Evolutionary conservation across 352 stramenopile species (phyloP), one percentile per base, ranked within the genome.

Genomic region (Phytophthora fragariae): DNA sequence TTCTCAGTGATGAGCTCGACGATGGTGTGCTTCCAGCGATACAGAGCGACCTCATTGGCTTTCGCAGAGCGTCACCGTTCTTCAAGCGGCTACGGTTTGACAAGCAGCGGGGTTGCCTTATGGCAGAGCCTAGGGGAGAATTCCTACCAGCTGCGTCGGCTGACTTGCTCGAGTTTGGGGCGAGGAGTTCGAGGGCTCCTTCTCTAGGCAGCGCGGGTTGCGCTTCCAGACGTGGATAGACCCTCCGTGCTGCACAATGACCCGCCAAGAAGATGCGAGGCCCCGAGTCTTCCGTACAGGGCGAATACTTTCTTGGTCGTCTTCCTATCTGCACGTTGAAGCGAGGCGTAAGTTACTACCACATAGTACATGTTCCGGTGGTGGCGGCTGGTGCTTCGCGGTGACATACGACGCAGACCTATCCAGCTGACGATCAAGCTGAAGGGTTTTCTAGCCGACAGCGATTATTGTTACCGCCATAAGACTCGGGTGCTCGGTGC

Each of bases 1-100:
- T 27, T 27, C 60, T 29, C 19, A n/a, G 46, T 67, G 65, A 62
- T 67, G 57, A 66, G 57, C 65, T 37, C 47, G 35, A 27, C 24
- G 24, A 27, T 27, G 24, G 24, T 27, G 24, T 27, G 39, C 19
- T 19, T 29, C 27, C 29, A 52, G 31, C 29, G 29, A 47, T 67
- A 19, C 35, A 24, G 31, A n/a, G 53, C 29, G 11, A 8, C 61
- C 61, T 60, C 21, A 72, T 72, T 72, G 65, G 65, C 47, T 56
- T 67, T 53, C 49, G 59, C 27, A 65, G 39, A 31, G 65, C 57
- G 49, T 72, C 65, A 72, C 39, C 47, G 50, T 73, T 68, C 66
- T 68, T 73, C 66, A 73, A 68, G 58, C 60, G 12, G 60, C 60
- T 41, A 52, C 41, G 12, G 31, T 21, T 71, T 71, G 46, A 53